Conservation (phyloP, 2,329 filamentous ascomycete genomes). For the Arachnopeziza araneosa region DNA sequence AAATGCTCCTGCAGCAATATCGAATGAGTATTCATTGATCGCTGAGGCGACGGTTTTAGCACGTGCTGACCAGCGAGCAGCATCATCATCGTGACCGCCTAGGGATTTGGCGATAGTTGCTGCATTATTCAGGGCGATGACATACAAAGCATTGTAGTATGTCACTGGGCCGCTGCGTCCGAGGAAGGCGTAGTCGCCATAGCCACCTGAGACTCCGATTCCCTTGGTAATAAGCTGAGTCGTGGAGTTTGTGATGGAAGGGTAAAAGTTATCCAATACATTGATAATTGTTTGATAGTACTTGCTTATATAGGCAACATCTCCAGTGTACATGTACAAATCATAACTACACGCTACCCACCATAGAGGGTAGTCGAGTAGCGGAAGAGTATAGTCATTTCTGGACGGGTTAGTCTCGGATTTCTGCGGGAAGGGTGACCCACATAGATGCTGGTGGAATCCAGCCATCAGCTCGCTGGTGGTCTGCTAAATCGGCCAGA, state of each 20-base stretch:
- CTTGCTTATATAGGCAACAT: conserved; percentile 35
- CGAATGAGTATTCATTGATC: conserved; percentile 35
- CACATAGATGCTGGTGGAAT: conserved; percentile 47
- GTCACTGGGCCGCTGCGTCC: conserved; percentile 42
- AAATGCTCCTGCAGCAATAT: conserved; percentile 38
- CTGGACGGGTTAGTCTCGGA: conserved; percentile 17
- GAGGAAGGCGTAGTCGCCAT: conserved; percentile 49
- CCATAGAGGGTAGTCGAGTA: conserved; percentile 49
- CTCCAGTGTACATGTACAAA: conserved; percentile 44
- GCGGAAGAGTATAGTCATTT: conserved; percentile 40
- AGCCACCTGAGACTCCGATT: conserved; percentile 30
- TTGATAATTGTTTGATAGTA: conserved; percentile 39
- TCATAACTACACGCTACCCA: conserved; percentile 46
- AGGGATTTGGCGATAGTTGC: conserved; percentile 37
- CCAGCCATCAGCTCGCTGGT: conserved; percentile 47
- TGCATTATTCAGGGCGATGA: conserved; percentile 40
- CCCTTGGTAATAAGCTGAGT: conserved; percentile 40
- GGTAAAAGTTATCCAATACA: conserved; percentile 43
- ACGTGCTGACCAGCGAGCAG: conserved; percentile 35
- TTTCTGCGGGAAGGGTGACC: conserved; percentile 25
- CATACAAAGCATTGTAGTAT: conserved; percentile 48
- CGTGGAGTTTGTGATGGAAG: conserved; percentile 34
- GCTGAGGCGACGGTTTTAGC: conserved; percentile 33
- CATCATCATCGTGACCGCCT: conserved; percentile 29
- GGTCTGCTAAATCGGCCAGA: conserved; percentile 42